Conservation (phyloP, 2,329 filamentous ascomycete species). For the Amauroascus verrucosus region DNA sequence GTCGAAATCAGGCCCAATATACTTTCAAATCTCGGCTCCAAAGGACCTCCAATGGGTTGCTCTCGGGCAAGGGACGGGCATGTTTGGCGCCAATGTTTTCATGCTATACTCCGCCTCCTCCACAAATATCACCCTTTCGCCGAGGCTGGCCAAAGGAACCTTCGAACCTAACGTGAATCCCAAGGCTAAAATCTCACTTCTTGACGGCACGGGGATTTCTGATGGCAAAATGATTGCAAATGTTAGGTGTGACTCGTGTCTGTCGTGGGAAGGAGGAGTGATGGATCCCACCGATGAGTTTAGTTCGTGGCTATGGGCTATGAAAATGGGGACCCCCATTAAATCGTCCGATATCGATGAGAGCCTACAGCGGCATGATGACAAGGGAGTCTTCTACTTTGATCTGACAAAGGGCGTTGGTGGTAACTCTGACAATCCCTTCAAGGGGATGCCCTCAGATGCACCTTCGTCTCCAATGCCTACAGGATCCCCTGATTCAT, state of each 20-base stretch:
- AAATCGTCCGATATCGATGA: slow-evolving; percentile 38
- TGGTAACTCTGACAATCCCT: slow-evolving; percentile 33
- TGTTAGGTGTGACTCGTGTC: slow-evolving; percentile 46
- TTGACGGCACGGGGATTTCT: slow-evolving; percentile 45
- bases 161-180: slow-evolving; percentile 35
- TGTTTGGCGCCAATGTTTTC: slow-evolving; percentile 50
- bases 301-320: slow-evolving; percentile 45
- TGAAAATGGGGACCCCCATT: slow-evolving; percentile 38
- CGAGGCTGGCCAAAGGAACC: slow-evolving; percentile 40
- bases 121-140: slow-evolving; percentile 49
- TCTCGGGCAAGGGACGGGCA: slow-evolving; percentile 46
- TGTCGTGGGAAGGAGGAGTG: slow-evolving; percentile 43
- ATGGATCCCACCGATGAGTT: slow-evolving; percentile 40
- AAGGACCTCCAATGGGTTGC: slow-evolving; percentile 45
- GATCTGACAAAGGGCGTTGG: slow-evolving; percentile 43
- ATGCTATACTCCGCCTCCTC: slow-evolving; percentile 46
- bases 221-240: slow-evolving; percentile 48
- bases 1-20: slow-evolving; percentile 46
- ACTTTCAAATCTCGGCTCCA: slow-evolving; percentile 48
- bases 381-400: slow-evolving; percentile 36
- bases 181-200: slow-evolving; percentile 37
- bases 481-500: not conserved
- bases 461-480: not conserved
- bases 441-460: slow-evolving; percentile 12
- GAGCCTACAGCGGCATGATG: slow-evolving; percentile 39